These are phyloP conservation scores for Xylaria palmicola DNA, from an alignment of 495 filamentous ascomycete species.

Conservation along the genomic window DNA sequence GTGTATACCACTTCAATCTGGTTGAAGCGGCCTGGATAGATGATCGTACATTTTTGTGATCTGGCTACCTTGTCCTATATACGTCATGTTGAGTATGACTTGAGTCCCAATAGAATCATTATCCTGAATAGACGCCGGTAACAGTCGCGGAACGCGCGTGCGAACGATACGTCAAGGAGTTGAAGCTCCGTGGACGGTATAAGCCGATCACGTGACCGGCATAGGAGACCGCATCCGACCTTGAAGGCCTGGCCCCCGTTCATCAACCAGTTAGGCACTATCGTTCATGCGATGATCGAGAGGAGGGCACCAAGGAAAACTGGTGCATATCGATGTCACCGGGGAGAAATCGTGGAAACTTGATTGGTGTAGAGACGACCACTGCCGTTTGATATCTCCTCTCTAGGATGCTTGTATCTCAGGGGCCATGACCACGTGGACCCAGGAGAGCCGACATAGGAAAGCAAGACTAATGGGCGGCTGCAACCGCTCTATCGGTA, in stretches of 20 bases:
- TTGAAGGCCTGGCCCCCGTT: neutral
- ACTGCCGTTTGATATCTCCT: neutral
- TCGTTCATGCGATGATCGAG: neutral
- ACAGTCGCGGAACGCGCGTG: neutral
- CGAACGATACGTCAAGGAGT: neutral
- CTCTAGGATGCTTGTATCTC: neutral
- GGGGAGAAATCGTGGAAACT: neutral
- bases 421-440: neutral
- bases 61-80: constrained; percentile 8
- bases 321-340: neutral
- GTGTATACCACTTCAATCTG: constrained; percentile 1
- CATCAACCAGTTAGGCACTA: neutral
- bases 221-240: neutral
- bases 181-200: neutral
- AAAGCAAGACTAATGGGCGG: neutral
- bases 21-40: neutral
- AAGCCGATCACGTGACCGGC: constrained; percentile 16
- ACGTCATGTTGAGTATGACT: neutral
- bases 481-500: neutral
- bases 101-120: neutral
- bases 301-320: neutral
- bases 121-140: neutral
- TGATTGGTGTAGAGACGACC: neutral
- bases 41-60: neutral
- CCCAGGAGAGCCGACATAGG: neutral